These are phyloP conservation scores for Dictyostelium firmibasis DNA, from an alignment of 78 protist genomes.

Conservation along the genomic window DNA sequence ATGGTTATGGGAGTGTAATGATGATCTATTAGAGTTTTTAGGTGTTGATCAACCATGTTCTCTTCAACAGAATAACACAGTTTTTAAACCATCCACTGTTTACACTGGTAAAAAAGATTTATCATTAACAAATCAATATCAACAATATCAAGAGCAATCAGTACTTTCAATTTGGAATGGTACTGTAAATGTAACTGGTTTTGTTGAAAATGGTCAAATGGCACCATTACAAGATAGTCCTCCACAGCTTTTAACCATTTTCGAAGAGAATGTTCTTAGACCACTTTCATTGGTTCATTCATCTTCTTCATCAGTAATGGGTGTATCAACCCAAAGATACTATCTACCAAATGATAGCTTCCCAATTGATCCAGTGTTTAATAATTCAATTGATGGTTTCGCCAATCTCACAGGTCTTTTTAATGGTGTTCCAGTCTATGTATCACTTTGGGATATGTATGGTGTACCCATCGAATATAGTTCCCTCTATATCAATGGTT, in stretches of 20 bases:
- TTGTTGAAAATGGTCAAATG: constrained; percentile 45
- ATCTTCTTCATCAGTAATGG: background rate
- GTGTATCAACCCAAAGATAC: constrained; percentile 12
- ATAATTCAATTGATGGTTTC: constrained; percentile 11
- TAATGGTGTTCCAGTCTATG: background rate
- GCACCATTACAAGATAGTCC: background rate
- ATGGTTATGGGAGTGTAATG: constrained; percentile 61
- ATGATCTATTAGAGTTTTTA: constrained; percentile 2
- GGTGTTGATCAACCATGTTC: background rate
- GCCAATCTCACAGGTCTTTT: background rate
- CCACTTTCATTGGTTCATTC: background rate
- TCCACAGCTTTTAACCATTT: background rate
- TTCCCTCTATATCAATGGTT: background rate
- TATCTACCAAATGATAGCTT: constrained; percentile 15
- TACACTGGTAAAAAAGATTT: constrained; percentile 32
- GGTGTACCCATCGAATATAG: background rate
- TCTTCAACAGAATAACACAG: constrained; percentile 20
- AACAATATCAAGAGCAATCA: background rate
- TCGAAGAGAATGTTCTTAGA: constrained; percentile 45
- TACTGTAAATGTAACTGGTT: background rate
- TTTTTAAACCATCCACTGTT: constrained; percentile 11
- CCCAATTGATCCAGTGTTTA: constrained; percentile 17
- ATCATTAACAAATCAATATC: background rate
- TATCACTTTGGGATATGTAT: constrained; percentile 73
- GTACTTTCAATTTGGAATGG: background rate